phyloP scores from a whole-genome alignment of 148 eudicot species.

The Spergularia marina region DNA sequence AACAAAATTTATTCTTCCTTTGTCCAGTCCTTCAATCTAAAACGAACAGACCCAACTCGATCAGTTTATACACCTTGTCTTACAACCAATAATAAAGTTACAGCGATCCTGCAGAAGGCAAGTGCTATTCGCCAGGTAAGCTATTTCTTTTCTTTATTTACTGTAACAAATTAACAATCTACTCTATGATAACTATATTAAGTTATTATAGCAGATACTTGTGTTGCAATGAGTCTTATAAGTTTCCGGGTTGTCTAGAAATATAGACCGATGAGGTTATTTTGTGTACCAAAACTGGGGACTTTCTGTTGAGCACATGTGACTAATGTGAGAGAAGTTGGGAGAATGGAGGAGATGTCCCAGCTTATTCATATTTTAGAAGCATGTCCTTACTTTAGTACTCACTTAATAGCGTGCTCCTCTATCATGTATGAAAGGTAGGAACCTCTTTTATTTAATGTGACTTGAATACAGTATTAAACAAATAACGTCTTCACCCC shows the following conservation, averaged over 20 bases:
- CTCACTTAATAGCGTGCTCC: no score
- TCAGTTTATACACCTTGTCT: constrained; percentile 36
- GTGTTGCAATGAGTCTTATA: no score
- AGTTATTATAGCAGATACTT: no score
- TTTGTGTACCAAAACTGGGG: neutral
- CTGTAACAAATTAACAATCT: no score
- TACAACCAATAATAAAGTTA: constrained; percentile 43
- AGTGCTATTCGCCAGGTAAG: constrained; percentile 85
- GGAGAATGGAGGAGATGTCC: neutral
- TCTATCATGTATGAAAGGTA: no score
- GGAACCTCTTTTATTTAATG: no score
- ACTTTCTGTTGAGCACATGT: neutral
- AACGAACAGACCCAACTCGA: constrained; percentile 49
- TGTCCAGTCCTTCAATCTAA: constrained; percentile 72
- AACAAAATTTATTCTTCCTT: constrained; percentile 1
- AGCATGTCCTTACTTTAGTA: no score
- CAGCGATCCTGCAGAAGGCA: constrained; percentile 88
- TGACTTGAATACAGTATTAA: no score
- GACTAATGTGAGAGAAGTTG: neutral
- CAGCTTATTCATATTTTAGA: neutral
- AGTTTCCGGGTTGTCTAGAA: neutral
- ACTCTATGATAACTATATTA: neutral
- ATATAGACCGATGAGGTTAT: neutral
- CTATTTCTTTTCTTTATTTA: neutral
- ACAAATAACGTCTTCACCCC: no score